Evolutionary conservation across 2,329 filamentous ascomycete genomes (phyloP).

Genomic region (Ceratocystis ficicola): DNA sequence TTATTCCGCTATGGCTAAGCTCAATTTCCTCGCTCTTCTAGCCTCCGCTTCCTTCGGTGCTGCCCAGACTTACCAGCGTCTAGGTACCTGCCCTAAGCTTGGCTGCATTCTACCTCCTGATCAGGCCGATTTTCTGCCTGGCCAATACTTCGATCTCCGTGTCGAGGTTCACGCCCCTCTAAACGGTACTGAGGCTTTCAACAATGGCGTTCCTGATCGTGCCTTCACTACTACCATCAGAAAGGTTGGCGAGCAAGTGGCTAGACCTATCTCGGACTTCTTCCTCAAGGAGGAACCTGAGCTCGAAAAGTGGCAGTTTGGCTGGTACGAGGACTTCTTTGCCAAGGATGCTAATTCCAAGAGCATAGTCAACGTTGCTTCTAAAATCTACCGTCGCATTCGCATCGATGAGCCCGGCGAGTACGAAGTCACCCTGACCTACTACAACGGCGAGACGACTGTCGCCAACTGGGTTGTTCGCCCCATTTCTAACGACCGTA

Average conservation of each 20-base stretch:
- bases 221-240: conserved; percentile 63
- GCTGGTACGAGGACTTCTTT: conserved; percentile 74
- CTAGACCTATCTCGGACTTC: conserved; percentile 48
- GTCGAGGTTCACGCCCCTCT: conserved; percentile 70
- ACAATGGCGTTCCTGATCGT: conserved; percentile 55
- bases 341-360: conserved; percentile 57
- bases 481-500: conserved; percentile 54
- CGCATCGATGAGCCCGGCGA: conserved; percentile 66
- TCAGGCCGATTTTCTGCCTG: conserved; percentile 67
- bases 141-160: conserved; percentile 73
- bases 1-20: conserved; percentile 16
- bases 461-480: conserved; percentile 67
- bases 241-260: conserved; percentile 43
- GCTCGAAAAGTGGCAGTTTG: conserved; percentile 70
- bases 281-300: conserved; percentile 57
- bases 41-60: conserved; percentile 25
- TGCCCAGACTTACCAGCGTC: conserved; percentile 48
- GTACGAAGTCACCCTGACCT: conserved; percentile 63
- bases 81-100: conserved; percentile 46
- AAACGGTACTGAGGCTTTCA: conserved; percentile 70
- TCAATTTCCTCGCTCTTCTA: conserved; percentile 16
- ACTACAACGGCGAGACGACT: conserved; percentile 61
- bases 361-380: conserved; percentile 65
- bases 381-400: conserved; percentile 65
- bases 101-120: conserved; percentile 51